These are phyloP conservation scores for Aspergillus fijiensis DNA, from an alignment of 2,329 filamentous ascomycete species.

Conservation along the genomic window DNA sequence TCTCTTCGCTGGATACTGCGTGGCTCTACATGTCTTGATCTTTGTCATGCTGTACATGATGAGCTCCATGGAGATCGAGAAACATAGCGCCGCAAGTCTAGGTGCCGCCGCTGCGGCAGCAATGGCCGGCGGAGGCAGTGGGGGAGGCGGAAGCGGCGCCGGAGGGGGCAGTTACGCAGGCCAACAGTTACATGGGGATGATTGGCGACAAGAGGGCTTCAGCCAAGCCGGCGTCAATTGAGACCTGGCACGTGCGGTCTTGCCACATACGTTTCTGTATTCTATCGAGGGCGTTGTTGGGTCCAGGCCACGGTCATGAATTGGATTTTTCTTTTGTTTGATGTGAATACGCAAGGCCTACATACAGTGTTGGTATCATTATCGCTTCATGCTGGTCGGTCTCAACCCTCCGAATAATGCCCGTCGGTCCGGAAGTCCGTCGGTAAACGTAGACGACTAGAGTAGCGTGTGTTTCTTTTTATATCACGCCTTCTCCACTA, in stretches of 20 bases:
- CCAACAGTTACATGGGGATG: slow-evolving; percentile 46
- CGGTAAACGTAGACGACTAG: not conserved
- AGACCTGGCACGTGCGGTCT: not conserved
- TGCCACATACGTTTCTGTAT: not conserved
- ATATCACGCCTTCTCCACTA: not conserved
- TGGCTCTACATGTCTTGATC: slow-evolving; percentile 82
- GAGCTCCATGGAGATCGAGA: slow-evolving; percentile 65
- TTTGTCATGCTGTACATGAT: slow-evolving; percentile 86
- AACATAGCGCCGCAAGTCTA: slow-evolving; percentile 58
- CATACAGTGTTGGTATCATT: not conserved
- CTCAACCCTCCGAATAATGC: not conserved
- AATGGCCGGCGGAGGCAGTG: slow-evolving; percentile 28
- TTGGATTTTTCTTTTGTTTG: not conserved
- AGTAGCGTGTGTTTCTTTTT: not conserved
- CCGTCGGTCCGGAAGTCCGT: not conserved
- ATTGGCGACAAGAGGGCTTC: slow-evolving; percentile 67
- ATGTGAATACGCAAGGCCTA: not conserved
- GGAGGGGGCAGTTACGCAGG: slow-evolving; percentile 26
- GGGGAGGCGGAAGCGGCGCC: slow-evolving; percentile 25
- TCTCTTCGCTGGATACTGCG: slow-evolving; percentile 87
- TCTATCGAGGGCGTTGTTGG: not conserved
- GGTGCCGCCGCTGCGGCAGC: slow-evolving; percentile 43
- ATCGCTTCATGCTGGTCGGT: not conserved
- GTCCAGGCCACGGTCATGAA: not conserved
- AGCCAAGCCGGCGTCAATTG: slow-evolving; percentile 24